Evolutionary conservation across 2,329 filamentous ascomycete genomes (phyloP), one percentile per base, ranked within the genome.

Genomic region (Fusarium luffae): DNA sequence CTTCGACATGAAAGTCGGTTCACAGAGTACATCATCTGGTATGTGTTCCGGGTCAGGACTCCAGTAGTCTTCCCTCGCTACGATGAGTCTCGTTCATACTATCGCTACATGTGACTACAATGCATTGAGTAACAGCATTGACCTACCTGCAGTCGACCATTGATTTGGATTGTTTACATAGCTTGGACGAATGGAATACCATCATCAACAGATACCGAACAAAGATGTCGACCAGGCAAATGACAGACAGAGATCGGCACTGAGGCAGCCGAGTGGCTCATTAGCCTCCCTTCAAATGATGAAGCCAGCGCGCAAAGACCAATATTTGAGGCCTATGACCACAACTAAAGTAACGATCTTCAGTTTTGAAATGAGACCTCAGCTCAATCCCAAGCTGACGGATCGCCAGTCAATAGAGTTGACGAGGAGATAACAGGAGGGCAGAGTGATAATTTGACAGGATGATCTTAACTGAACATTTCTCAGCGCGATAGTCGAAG

Each of bases 301-400:
- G 23, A 28, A n/a, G 34, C 25, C 11, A 19, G 18, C 12, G 49
- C 23, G 49, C 49, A 51, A 41, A 27, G 49, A 51, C 49, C 32
- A 41, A 25, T 18, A 27, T 10, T 16, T 51, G 7, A 18, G 6
- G 13, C n/a, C 18, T 51, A 51, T 28, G 34, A 10, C 3, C 27
- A 37, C 61, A 44, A 54, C 48, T 65, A n/a, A 62, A 73, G 25
- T 64, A 59, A 46, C 21, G 69, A 47, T 63, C 51, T 60, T 59
- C 52, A 50, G 41, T 27, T 37, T 47, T 41, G 54, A 67, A 28
- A 59, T 61, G 52, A 57, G 44, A 59, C 52, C 61, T 51, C 43
- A 69, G 37, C 21, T 46, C 54, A 27, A 54, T 59, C 47, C 48
- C 48, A 30, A 25, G 51, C 42, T 61, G 44, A 27, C 52, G 44